Conservation (phyloP, 2,329 filamentous ascomycete genomes). For the Talaromyces sp. region DNA sequence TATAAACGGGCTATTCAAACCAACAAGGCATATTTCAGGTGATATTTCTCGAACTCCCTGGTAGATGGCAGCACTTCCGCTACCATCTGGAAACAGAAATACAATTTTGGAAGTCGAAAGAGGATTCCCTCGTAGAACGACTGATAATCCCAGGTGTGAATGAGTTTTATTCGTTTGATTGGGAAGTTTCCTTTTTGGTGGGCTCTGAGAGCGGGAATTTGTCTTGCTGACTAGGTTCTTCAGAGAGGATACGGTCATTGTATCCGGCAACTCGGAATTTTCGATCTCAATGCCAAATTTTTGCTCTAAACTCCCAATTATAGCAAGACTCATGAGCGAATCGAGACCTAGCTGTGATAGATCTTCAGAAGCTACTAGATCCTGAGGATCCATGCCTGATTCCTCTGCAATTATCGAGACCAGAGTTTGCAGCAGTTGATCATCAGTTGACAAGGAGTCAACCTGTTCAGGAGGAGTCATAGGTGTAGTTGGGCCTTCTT, state of each 20-base stretch:
- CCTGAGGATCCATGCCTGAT: not conserved
- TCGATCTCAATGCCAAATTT: not conserved
- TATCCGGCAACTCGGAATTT: not conserved
- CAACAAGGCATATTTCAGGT: not conserved
- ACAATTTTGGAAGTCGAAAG: not conserved
- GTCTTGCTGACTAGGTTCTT: not conserved
- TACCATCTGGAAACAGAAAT: not conserved
- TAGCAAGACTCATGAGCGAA: not conserved
- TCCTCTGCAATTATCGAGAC: not conserved
- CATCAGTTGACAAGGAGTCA: not conserved
- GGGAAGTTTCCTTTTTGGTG: not conserved
- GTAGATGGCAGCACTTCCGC: not conserved
- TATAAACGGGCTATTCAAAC: slow-evolving; percentile 1
- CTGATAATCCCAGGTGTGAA: slow-evolving; percentile 46
- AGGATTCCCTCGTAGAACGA: not conserved
- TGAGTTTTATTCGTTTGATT: slow-evolving; percentile 30
- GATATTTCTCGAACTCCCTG: not conserved
- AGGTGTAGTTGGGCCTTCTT: not conserved
- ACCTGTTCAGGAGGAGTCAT: not conserved
- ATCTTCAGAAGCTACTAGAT: not conserved
- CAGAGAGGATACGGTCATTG: not conserved
- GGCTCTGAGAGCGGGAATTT: not conserved
- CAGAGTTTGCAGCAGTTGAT: not conserved
- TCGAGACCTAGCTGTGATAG: not conserved
- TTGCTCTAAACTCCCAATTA: not conserved